A percentile compares a stretch with the other conserved stretches of the same genome.
phyloP scores from a whole-genome alignment of 441 rosid genomes.

The Theobroma grandiflorum region DNA sequence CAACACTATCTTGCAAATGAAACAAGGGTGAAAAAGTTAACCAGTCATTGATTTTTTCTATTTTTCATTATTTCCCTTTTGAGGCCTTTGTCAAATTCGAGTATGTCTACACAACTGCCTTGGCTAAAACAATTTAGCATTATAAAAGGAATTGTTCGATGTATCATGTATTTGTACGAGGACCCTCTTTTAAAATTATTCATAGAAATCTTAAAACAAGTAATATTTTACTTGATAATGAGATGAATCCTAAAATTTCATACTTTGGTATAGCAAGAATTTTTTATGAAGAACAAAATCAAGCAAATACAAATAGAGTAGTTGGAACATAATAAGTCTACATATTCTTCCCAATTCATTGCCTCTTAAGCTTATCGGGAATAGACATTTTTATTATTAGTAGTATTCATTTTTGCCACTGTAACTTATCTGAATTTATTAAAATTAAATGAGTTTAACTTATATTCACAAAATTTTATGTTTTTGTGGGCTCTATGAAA shows the following conservation, averaged over 20 bases:
- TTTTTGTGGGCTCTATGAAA: too few species aligned
- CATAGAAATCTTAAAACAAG: conserved; percentile 15
- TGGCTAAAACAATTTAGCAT: conserved; percentile 22
- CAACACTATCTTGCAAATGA: not conserved
- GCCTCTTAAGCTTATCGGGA: too few species aligned
- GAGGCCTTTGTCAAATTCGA: not conserved
- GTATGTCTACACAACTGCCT: not conserved
- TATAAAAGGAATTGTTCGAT: conserved; percentile 18
- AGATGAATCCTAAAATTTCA: conserved; percentile 18
- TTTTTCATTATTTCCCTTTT: not conserved
- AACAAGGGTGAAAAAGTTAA: not conserved
- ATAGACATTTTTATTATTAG: too few species aligned
- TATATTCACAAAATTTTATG: too few species aligned
- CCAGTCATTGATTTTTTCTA: not conserved
- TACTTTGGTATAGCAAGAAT: conserved; percentile 21
- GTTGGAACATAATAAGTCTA: conserved; percentile 36
- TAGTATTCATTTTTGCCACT: too few species aligned
- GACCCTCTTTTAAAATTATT: conserved; percentile 25
- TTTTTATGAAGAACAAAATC: not conserved
- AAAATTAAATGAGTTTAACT: too few species aligned
- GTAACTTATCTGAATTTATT: too few species aligned
- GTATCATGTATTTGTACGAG: conserved; percentile 5
- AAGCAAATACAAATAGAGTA: conserved; percentile 17
- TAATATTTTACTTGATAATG: conserved; percentile 7
- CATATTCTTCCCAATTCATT: too few species aligned